phyloP scores from a whole-genome alignment of 441 rosid genomes.

The Populus tomentosa region DNA sequence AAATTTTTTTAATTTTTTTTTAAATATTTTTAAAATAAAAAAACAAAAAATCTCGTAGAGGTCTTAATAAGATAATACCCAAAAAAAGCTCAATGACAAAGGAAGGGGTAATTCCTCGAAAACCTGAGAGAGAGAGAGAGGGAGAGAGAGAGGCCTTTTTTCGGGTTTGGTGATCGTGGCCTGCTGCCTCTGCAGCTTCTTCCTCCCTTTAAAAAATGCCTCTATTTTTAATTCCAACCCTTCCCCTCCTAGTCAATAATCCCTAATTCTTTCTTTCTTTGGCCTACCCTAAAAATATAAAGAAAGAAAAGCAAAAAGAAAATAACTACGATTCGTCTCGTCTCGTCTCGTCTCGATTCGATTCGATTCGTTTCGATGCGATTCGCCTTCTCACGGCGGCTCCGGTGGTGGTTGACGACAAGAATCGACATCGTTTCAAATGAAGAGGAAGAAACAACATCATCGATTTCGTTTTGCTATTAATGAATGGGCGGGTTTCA shows the following conservation, averaged over 20 bases:
- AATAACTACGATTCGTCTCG: not conserved
- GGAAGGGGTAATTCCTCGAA: no score
- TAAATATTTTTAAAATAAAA: no score
- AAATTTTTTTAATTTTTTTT: no score
- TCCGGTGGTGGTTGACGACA: not conserved
- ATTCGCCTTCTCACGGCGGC: not conserved
- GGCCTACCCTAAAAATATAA: not conserved
- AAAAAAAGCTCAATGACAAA: no score
- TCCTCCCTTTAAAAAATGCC: not conserved
- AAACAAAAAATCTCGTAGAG: no score
- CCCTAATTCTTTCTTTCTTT: not conserved
- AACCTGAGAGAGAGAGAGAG: no score
- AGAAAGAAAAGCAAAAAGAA: not conserved
- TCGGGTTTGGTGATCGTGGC: not conserved
- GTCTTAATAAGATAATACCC: no score
- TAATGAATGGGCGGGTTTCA: constrained; percentile 7
- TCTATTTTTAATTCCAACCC: not conserved
- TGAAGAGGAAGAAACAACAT: constrained; percentile 8
- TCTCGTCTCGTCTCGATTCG: not conserved
- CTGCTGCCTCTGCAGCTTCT: not conserved
- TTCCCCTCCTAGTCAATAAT: not conserved
- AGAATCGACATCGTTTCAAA: constrained; percentile 9
- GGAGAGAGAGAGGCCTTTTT: not conserved
- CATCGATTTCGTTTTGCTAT: not conserved
- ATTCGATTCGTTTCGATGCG: constrained; percentile 8